phyloP scores from a whole-genome alignment of 192 early-diverging fungal genomes.

The Backusella luteola region DNA sequence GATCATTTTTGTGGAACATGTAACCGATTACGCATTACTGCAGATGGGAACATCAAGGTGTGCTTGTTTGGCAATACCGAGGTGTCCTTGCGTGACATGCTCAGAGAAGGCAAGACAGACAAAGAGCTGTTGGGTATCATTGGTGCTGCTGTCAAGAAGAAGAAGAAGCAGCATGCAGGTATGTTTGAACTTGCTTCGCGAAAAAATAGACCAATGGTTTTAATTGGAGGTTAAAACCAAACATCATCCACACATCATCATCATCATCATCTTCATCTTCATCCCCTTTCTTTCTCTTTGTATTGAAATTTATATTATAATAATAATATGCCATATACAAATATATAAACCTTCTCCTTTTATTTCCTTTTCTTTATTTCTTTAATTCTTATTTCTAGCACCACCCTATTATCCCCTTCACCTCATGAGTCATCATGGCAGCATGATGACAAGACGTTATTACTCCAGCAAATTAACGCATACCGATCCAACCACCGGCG shows the following conservation, averaged over 20 bases:
- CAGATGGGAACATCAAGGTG: slow-evolving; percentile 92
- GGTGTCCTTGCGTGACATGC: slow-evolving; percentile 77
- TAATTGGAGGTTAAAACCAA: slow-evolving; percentile 79
- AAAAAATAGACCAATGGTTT: slow-evolving; percentile 94
- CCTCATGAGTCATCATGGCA: neutral
- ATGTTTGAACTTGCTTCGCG: slow-evolving; percentile 77
- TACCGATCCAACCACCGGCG: slow-evolving; percentile 67
- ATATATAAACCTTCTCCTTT: neutral
- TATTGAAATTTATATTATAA: neutral
- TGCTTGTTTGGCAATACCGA: slow-evolving; percentile 95
- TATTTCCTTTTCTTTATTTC: neutral
- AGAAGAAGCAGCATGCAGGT: slow-evolving; percentile 94
- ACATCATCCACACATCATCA: neutral
- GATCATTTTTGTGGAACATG: slow-evolving; percentile 95
- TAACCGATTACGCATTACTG: slow-evolving; percentile 88
- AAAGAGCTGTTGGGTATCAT: slow-evolving; percentile 71
- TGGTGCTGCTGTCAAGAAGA: slow-evolving; percentile 77
- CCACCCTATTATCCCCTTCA: neutral
- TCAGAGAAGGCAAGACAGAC: slow-evolving; percentile 65
- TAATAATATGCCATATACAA: neutral
- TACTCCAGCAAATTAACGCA: slow-evolving; percentile 60
- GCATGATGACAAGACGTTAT: neutral
- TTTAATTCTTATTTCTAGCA: neutral
- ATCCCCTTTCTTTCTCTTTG: neutral
- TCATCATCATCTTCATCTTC: neutral